phyloP scores from a whole-genome alignment of 805 yeast genomes.

The Ogataea parapolymorpha region DNA sequence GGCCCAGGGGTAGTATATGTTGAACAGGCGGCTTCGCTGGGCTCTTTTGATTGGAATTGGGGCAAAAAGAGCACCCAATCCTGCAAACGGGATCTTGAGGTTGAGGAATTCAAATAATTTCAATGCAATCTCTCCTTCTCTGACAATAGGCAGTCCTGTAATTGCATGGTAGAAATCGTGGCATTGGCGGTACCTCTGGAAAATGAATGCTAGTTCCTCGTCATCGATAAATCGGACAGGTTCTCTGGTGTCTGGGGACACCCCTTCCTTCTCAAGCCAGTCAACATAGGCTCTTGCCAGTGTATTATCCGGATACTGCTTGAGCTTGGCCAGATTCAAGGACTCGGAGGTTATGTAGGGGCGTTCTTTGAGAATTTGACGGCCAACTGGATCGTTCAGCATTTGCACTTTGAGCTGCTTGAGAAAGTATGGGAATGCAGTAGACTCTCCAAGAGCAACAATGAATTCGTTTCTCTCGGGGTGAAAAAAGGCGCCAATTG shows the following conservation, averaged over 20 bases:
- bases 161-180: slow-evolving; percentile 96
- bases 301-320: slow-evolving; percentile 60
- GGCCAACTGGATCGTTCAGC: slow-evolving; percentile 73
- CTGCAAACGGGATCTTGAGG: slow-evolving; percentile 93
- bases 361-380: slow-evolving; percentile 70
- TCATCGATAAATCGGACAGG: slow-evolving; percentile 86
- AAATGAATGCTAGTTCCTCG: slow-evolving; percentile 87
- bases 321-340: slow-evolving; percentile 58
- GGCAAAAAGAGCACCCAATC: slow-evolving; percentile 86
- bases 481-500: slow-evolving; percentile 71
- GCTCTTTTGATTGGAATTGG: slow-evolving; percentile 68
- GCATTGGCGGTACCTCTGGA: slow-evolving; percentile 91
- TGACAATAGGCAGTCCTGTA: slow-evolving; percentile 81
- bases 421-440: slow-evolving; percentile 72
- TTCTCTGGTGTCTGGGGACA: slow-evolving; percentile 89
- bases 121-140: slow-evolving; percentile 96
- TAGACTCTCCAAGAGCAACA: slow-evolving; percentile 85
- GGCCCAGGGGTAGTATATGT: slow-evolving; percentile 88
- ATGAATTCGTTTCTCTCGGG: slow-evolving; percentile 75
- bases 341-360: slow-evolving; percentile 80
- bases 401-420: slow-evolving; percentile 61
- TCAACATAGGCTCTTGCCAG: slow-evolving; percentile 75
- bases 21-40: slow-evolving; percentile 61
- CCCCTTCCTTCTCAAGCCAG: slow-evolving; percentile 86
- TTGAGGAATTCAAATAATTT: slow-evolving; percentile 91